Conservation (phyloP, 1,139 yeast species). For the Candida sp. region DNA sequence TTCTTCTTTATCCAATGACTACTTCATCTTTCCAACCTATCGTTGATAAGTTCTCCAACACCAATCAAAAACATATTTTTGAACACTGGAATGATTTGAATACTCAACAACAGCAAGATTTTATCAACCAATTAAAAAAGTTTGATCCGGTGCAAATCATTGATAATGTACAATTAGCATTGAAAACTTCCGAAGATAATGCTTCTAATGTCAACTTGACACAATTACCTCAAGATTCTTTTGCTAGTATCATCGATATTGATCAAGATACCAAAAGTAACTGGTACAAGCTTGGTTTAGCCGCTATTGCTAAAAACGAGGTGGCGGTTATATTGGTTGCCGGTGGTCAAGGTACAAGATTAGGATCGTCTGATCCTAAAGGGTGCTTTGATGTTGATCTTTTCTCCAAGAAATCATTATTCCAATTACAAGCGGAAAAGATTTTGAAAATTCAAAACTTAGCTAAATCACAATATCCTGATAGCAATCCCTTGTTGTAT, state of each 20-base stretch:
- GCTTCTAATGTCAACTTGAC: conserved; percentile 31
- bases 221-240: conserved; percentile 48
- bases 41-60: conserved; percentile 45
- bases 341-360: conserved; percentile 97
- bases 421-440: conserved; percentile 92
- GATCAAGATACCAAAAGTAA: conserved; percentile 19
- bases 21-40: conserved; percentile 15
- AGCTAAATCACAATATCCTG: conserved; percentile 32
- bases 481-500: conserved; percentile 39
- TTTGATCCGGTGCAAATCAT: conserved; percentile 41
- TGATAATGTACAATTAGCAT: conserved; percentile 46
- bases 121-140: conserved; percentile 37
- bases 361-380: conserved; percentile 87
- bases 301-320: conserved; percentile 64
- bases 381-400: conserved; percentile 89
- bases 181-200: conserved; percentile 34
- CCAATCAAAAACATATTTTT: conserved; percentile 45
- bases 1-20: conserved; percentile 8
- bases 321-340: conserved; percentile 94
- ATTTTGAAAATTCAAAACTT: conserved; percentile 60
- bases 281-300: conserved; percentile 64
- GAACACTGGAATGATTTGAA: conserved; percentile 35
- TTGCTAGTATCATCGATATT: conserved; percentile 48
- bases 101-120: conserved; percentile 23
- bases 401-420: conserved; percentile 80